Evolutionary conservation across 1,139 yeast species (phyloP).

Genomic region (Kodamaea ohmeri): DNA sequence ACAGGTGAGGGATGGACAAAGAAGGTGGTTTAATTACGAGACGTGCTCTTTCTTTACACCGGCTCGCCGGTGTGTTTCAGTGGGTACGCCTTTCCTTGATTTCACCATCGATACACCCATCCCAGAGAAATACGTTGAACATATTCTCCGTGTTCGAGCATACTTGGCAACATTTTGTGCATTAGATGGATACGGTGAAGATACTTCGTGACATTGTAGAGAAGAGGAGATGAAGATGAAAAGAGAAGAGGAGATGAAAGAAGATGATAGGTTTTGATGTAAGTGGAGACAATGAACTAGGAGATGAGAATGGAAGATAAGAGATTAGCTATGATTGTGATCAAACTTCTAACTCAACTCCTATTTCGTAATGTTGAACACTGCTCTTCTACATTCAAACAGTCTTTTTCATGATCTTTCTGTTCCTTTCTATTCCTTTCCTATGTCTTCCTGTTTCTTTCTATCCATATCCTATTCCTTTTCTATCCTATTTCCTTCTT

Average conservation of each 20-base stretch:
- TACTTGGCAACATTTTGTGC: conserved; percentile 28
- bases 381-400: too few species aligned
- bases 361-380: too few species aligned
- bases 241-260: background rate
- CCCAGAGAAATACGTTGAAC: conserved; percentile 71
- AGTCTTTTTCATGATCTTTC: background rate
- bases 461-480: too few species aligned
- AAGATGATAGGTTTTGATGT: background rate
- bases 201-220: conserved; percentile 63
- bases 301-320: too few species aligned
- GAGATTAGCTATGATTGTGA: too few species aligned
- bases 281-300: too few species aligned
- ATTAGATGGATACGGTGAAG: conserved; percentile 76
- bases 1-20: conserved; percentile 14
- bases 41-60: conserved; percentile 8
- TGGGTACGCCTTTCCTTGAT: conserved; percentile 7
- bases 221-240: background rate
- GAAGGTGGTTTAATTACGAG: conserved; percentile 15
- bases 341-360: too few species aligned
- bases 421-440: conserved; percentile 6
- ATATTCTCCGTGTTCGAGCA: conserved; percentile 76
- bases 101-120: conserved; percentile 53
- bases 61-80: conserved; percentile 5
- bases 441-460: too few species aligned
- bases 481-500: too few species aligned